These are phyloP conservation scores for Eucommia ulmoides DNA, from an alignment of 257 asterid genomes.

Conservation along the genomic window DNA sequence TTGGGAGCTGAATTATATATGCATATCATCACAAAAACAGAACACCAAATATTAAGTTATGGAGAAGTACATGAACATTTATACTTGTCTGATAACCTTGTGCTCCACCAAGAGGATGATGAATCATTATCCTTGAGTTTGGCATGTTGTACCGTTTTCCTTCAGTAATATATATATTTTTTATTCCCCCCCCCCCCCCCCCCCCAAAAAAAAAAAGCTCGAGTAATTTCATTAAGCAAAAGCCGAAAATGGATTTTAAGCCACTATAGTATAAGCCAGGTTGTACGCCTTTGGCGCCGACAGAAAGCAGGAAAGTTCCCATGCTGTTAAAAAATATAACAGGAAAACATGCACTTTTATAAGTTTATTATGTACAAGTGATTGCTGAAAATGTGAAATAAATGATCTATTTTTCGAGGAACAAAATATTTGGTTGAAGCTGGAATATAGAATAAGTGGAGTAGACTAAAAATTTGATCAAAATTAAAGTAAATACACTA, in stretches of 20 bases:
- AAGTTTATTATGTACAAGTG: too few species aligned
- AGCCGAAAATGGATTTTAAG: neutral
- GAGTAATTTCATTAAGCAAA: neutral
- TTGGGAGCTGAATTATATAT: too few species aligned
- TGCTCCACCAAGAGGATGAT: conserved; percentile 89
- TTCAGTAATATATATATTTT: neutral
- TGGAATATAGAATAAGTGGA: too few species aligned
- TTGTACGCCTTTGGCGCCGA: conserved; percentile 74
- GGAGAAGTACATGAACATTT: conserved; percentile 51
- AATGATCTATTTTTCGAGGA: too few species aligned
- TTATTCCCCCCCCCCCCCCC: too few species aligned
- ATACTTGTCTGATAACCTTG: conserved; percentile 75
- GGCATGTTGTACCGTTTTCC: conserved; percentile 2
- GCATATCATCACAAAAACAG: neutral
- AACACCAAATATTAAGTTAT: neutral
- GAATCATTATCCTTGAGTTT: conserved; percentile 13
- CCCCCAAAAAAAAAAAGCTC: neutral
- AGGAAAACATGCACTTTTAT: too few species aligned
- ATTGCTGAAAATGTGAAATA: too few species aligned
- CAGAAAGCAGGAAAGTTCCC: conserved; percentile 90
- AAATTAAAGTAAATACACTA: too few species aligned
- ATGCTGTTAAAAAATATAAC: conserved; percentile 61
- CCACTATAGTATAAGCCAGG: neutral
- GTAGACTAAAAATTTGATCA: too few species aligned
- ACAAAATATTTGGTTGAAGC: too few species aligned